Conservation (phyloP, 192 early-diverging fungal species). For the Paraglomus occultum region DNA sequence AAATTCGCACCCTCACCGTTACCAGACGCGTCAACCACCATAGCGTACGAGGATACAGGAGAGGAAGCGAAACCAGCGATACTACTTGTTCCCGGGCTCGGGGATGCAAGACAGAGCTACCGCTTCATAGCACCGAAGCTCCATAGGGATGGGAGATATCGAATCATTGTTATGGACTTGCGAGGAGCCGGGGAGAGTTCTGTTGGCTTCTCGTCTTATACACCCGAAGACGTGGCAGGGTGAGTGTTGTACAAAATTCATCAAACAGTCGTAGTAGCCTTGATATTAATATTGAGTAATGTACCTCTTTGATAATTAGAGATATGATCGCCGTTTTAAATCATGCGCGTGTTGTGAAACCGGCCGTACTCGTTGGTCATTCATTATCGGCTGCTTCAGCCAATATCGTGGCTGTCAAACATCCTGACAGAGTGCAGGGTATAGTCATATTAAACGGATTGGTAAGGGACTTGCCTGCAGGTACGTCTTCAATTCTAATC, state of each 20-base stretch:
- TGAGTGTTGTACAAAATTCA: not conserved
- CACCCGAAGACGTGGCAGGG: not conserved
- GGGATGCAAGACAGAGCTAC: not conserved
- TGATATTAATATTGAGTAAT: too few species aligned
- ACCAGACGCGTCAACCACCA: not conserved
- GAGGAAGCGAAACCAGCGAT: not conserved
- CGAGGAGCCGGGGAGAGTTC: not conserved
- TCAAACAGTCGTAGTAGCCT: too few species aligned
- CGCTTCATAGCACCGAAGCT: not conserved
- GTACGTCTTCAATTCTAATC: not conserved
- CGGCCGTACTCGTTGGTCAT: not conserved
- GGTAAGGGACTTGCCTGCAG: not conserved
- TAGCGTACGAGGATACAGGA: conserved; percentile 4
- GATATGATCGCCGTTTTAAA: conserved; percentile 3
- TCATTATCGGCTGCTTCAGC: not conserved
- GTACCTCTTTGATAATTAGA: not conserved
- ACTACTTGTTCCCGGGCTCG: conserved; percentile 3
- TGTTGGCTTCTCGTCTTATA: not conserved
- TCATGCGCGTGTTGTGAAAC: not conserved
- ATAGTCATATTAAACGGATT: not conserved
- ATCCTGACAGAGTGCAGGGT: conserved; percentile 6
- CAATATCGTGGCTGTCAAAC: not conserved
- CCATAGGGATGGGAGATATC: not conserved
- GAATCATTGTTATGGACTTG: conserved; percentile 4
- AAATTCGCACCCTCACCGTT: not conserved